These are phyloP conservation scores for Vitis vinifera DNA, from an alignment of 164 flowering plant species.

Conservation along the genomic window DNA sequence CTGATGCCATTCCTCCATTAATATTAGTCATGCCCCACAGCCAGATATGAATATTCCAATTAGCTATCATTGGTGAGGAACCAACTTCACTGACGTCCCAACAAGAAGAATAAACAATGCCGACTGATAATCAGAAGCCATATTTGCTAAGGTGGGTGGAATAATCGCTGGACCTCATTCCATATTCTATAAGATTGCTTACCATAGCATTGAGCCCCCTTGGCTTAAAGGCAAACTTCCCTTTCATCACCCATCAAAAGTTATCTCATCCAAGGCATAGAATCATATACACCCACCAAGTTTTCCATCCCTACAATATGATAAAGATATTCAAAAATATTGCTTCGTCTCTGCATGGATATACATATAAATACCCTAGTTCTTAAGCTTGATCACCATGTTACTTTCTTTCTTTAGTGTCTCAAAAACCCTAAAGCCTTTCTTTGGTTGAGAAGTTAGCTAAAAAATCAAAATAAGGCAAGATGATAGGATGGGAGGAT, in stretches of 20 bases:
- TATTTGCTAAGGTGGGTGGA: slow-evolving; percentile 33
- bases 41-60: neutral
- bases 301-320: neutral
- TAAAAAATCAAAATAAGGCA: neutral
- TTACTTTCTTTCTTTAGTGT: neutral
- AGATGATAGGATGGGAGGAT: slow-evolving; percentile 41
- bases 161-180: slow-evolving; percentile 46
- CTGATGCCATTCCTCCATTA: neutral
- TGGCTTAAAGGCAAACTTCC: slow-evolving; percentile 23
- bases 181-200: slow-evolving; percentile 28
- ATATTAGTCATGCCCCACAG: neutral
- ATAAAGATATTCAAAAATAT: neutral
- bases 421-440: neutral
- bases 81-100: neutral
- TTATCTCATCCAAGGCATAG: slow-evolving; percentile 24
- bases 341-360: neutral
- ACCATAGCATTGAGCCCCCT: slow-evolving; percentile 8
- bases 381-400: slow-evolving; percentile 1
- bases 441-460: neutral
- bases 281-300: slow-evolving; percentile 32
- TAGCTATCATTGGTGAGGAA: neutral
- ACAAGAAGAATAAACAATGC: slow-evolving; percentile 7
- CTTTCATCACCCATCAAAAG: slow-evolving; percentile 21
- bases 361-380: slow-evolving; percentile 12
- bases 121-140: slow-evolving; percentile 1